Base-by-base conservation (phyloP, 805 yeast species). In the Barnettozyma siamensis region DNA sequence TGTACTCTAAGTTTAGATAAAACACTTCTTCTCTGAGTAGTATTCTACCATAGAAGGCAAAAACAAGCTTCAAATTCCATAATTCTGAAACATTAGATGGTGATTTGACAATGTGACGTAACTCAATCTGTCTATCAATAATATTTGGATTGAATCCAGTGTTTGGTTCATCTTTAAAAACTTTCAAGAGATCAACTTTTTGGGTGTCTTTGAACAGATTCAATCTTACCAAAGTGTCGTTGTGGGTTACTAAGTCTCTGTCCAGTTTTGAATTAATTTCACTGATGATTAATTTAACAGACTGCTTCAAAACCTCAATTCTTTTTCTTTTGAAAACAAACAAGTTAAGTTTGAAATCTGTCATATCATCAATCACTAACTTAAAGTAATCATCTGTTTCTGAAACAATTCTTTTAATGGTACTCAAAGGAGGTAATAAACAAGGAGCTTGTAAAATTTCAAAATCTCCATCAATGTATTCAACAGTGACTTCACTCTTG, bases 11-110 rank as follows among this genome's bases (percentile, higher is more conserved):
- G 13, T 69, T 65, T 34, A 80, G 52, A 49, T 70, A 78, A 43
- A 65, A 65, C 2, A 46, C 43, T 12, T 56, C 50, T 5, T 67
- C 67, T 26, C 60, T 63, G 12, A 51, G 51, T 30, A 66, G 43
- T 19, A 62, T 47, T 37, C 63, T 59, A 41, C 82, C 86, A 31
- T 75, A 69, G 60, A 68, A 83, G 13, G 79, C 73, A 61, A 83
- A 79, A 8, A 83, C 58, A 37, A 83, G 56, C 44, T 73, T 73
- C 43, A 83, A 59, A 49, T 78, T 80, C 80, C 85, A 76, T 40
- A 83, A 59, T 41, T 81, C 85, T 36, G 80, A 81, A 4, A 67
- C 48, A 1, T 59, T 54, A 11, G 45, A 39, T 0, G 83, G 81
- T 1, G 51, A 48, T 4, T 44, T 43, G 1, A 76, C 76, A 51